phyloP scores from a whole-genome alignment of 192 early-diverging fungal genomes.

The Linnemannia schmuckeri region DNA sequence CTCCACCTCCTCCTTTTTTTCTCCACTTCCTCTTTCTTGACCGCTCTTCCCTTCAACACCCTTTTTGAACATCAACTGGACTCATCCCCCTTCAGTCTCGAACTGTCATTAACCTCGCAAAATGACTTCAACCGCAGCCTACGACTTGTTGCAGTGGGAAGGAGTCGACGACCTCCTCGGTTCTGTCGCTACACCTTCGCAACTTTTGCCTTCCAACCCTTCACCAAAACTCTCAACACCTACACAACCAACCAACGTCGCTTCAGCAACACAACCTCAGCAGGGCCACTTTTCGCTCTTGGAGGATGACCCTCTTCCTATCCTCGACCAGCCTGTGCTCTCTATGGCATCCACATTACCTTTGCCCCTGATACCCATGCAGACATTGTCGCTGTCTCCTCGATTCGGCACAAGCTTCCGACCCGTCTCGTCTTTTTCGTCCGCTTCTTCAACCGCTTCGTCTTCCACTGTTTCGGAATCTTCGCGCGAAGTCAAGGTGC shows the following conservation, averaged over 20 bases:
- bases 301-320: neutral
- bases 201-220: neutral
- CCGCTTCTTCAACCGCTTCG: neutral
- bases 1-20: neutral
- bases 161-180: neutral
- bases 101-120: neutral
- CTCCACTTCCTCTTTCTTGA: neutral
- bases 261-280: neutral
- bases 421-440: neutral
- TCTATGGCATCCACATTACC: neutral
- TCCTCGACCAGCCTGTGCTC: neutral
- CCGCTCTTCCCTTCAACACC: neutral
- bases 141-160: conserved; percentile 1
- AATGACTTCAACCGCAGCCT: neutral
- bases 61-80: neutral
- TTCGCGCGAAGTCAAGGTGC: neutral
- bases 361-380: neutral
- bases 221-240: neutral
- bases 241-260: neutral
- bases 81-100: neutral
- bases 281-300: neutral
- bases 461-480: neutral
- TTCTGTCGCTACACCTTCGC: neutral
- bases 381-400: neutral
- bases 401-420: neutral